Evolutionary conservation across 2,329 filamentous ascomycete genomes (phyloP).

Genomic region (Phialocephala sp.): DNA sequence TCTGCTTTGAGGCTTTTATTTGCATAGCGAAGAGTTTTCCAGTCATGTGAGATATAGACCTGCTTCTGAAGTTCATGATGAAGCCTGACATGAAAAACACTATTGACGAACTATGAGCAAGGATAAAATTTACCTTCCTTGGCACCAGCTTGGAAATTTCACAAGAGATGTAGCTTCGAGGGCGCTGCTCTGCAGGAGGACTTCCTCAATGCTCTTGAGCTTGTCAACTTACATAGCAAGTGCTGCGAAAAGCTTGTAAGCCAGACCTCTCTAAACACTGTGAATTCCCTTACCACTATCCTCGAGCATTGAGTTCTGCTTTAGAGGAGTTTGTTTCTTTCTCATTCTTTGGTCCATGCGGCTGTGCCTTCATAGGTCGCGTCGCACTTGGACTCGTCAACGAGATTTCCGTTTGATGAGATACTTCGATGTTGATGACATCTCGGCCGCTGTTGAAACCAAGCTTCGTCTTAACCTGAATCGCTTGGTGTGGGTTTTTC

Average conservation of each 20-base stretch:
- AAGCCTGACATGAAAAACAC: conserved; percentile 62
- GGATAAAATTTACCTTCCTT: conserved; percentile 59
- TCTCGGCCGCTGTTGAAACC: conserved; percentile 25
- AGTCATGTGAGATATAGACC: conserved; percentile 39
- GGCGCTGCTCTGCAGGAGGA: conserved; percentile 56
- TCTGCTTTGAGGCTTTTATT: conserved; percentile 27
- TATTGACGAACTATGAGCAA: conserved; percentile 63
- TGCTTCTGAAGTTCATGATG: conserved; percentile 57
- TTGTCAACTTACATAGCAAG: conserved; percentile 59
- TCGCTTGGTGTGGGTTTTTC: conserved; percentile 14
- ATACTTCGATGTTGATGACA: conserved; percentile 26
- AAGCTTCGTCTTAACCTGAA: conserved; percentile 30
- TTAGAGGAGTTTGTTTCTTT: conserved; percentile 70
- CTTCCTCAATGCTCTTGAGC: conserved; percentile 62
- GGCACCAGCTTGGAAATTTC: conserved; percentile 53
- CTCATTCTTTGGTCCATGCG: conserved; percentile 56
- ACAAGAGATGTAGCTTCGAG: conserved; percentile 52
- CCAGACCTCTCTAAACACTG: conserved; percentile 73
- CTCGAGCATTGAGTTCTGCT: conserved; percentile 63
- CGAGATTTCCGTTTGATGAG: conserved; percentile 22
- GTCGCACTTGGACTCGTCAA: conserved; percentile 29
- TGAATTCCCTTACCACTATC: conserved; percentile 67
- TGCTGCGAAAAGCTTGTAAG: conserved; percentile 72
- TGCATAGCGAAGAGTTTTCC: conserved; percentile 37
- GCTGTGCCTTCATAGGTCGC: conserved; percentile 56